Conservation (phyloP, 1,139 yeast genomes). For the Geotrichum cucujoidarum region DNA sequence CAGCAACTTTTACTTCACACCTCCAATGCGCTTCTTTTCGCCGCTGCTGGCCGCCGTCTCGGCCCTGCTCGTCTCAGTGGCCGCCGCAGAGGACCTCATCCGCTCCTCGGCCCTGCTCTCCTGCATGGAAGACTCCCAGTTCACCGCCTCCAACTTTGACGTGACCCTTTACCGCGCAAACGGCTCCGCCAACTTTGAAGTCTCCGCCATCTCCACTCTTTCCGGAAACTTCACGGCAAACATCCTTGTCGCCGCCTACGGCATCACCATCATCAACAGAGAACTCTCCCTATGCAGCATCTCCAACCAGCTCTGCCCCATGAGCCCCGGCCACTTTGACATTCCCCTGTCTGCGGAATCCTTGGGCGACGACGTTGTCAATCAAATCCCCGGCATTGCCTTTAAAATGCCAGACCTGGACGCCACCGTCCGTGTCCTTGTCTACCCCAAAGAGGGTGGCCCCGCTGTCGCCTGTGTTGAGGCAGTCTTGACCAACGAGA, state of each 20-base stretch:
- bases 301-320: constrained; percentile 56
- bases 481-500: constrained; percentile 80
- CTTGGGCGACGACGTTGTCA: constrained; percentile 36
- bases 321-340: constrained; percentile 81
- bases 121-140: constrained; percentile 86
- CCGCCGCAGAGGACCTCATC: constrained; percentile 36
- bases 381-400: constrained; percentile 71
- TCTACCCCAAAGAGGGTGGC: constrained; percentile 42
- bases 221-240: constrained; percentile 67
- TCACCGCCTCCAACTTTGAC: constrained; percentile 82
- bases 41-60: background rate
- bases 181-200: constrained; percentile 56
- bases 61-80: constrained; percentile 6
- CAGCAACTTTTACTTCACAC: background rate
- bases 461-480: constrained; percentile 78
- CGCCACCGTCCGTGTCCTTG: constrained; percentile 76
- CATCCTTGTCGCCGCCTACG: constrained; percentile 71
- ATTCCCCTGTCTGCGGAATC: constrained; percentile 50
- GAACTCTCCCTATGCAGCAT: constrained; percentile 58
- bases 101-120: constrained; percentile 75
- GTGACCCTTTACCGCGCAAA: constrained; percentile 67
- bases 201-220: constrained; percentile 76
- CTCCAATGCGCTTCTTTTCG: too few species aligned
- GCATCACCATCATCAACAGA: constrained; percentile 58
- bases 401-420: constrained; percentile 91